Evolutionary conservation across 768 basidiomycete genomes (phyloP), one percentile per base, ranked within the genome.

Genomic region (Chalciporus sphaerocephalus): DNA sequence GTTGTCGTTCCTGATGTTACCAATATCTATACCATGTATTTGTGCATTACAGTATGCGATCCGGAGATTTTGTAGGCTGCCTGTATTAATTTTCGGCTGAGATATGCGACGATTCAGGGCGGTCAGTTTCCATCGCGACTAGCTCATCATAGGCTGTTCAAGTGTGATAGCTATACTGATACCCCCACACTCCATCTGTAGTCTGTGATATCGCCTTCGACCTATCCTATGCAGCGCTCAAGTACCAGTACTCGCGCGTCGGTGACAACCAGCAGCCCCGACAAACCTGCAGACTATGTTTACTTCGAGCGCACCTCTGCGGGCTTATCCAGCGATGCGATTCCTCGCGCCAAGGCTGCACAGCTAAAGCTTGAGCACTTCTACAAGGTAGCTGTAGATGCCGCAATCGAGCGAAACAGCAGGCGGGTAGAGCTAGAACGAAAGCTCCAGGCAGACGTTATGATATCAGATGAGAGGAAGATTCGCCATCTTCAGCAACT

Each of bases 321-420:
- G 40, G 79, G 79, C 28, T 91, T 95, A 66, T 87, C 88, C 6
- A 85, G 90, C 43, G 81, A 87, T 49, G 84, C 89, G 13, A 65
- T 85, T 52, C 84, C 91, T 35, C 85, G 85, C 53, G 89, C 91
- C 12, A 94, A 92, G 65, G 81, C 80, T 32, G 94, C 94, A 2
- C 93, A 96, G 66, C 74, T 97, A 69, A 96, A 95, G 68, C 77
- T 98, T 42, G 96, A 98, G 69, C 85, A 94, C 62, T 96, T 85
- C 63, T 99, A 97, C 70, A 96, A 97, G 67, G 85, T 96, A 32
- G 91, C 91, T 1, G 96, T 99, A 33, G 93, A 97, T 64, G 80
- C 87, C 36, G 95, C 95, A 11, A 90, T 99, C 37, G 93, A 94
- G 60, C 75, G 96, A 42, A 97, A 97, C 63, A 79, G 83, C 42